Percentiles rank a stretch among this genome's conserved stretches.
Conservation (phyloP, 108 stramenopile species). For the Skeletonema tropicum region DNA sequence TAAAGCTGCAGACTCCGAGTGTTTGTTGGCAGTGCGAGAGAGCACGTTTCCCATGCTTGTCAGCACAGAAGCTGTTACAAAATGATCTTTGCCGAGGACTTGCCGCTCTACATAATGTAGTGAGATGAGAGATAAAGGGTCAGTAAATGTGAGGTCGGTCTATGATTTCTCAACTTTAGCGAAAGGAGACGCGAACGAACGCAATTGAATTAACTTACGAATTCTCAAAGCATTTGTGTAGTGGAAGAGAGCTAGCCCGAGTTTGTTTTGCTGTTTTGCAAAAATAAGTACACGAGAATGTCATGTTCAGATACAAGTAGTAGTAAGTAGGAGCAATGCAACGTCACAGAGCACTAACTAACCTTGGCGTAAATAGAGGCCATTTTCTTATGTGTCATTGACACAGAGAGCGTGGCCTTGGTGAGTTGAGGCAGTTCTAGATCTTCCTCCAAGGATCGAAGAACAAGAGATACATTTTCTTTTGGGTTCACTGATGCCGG, state of each 20-base stretch:
- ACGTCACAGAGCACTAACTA: not conserved
- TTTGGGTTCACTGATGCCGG: slow-evolving; percentile 14
- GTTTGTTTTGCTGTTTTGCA: slow-evolving; percentile 25
- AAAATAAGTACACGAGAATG: not conserved
- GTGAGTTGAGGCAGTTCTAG: slow-evolving; percentile 12
- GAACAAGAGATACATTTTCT: slow-evolving; percentile 22
- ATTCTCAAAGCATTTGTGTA: slow-evolving; percentile 38
- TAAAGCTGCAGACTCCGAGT: slow-evolving; percentile 23
- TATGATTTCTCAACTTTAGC: not conserved
- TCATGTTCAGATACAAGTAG: not conserved
- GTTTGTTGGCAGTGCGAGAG: slow-evolving; percentile 8
- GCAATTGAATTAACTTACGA: slow-evolving; percentile 15
- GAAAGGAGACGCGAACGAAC: not conserved
- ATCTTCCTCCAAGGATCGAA: slow-evolving; percentile 29
- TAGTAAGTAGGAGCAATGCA: not conserved
- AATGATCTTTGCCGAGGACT: slow-evolving; percentile 45
- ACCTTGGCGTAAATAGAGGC: slow-evolving; percentile 41
- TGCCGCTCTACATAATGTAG: slow-evolving; percentile 13
- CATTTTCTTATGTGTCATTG: slow-evolving; percentile 37
- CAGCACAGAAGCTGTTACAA: slow-evolving; percentile 22
- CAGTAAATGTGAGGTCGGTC: not conserved
- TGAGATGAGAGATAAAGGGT: not conserved
- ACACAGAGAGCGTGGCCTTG: slow-evolving; percentile 35
- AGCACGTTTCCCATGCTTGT: slow-evolving; percentile 40
- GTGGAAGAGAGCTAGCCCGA: slow-evolving; percentile 31